Conservation (phyloP, 1,139 yeast species). For the Hansenula anomala region DNA sequence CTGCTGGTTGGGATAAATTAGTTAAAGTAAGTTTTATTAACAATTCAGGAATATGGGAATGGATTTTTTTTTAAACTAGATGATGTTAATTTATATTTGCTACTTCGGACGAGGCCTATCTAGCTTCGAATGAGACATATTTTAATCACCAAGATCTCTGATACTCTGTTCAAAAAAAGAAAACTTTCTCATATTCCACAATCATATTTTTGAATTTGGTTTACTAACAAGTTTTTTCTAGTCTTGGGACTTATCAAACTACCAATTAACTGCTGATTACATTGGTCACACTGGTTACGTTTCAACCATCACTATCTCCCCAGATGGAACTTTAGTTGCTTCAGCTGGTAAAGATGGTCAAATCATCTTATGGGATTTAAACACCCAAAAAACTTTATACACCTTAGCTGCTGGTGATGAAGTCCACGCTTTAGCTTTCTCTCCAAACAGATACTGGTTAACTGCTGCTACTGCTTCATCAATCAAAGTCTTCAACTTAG, state of each 20-base stretch:
- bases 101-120: conserved; percentile 88
- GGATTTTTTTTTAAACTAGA: conserved; percentile 21
- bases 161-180: conserved; percentile 28
- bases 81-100: conserved; percentile 88
- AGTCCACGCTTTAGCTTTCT: conserved; percentile 98
- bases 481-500: conserved; percentile 97
- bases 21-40: conserved; percentile 81
- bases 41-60: too few species aligned
- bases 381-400: conserved; percentile 85
- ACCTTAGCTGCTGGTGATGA: conserved; percentile 94
- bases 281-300: conserved; percentile 99
- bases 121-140: conserved; percentile 89
- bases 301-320: conserved; percentile 95
- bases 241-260: conserved; percentile 94
- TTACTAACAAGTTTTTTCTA: conserved; percentile 35
- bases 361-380: conserved; percentile 98
- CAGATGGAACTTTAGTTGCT: conserved; percentile 99
- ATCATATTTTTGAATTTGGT: conserved; percentile 12
- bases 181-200: conserved; percentile 4
- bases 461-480: conserved; percentile 99
- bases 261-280: conserved; percentile 91
- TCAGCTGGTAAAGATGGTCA: conserved; percentile 99
- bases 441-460: conserved; percentile 99
- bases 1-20: conserved; percentile 99
- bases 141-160: conserved; percentile 98